These are phyloP conservation scores for Hyaloscypha hepaticicola DNA, from an alignment of 495 filamentous ascomycete species.

Conservation along the genomic window DNA sequence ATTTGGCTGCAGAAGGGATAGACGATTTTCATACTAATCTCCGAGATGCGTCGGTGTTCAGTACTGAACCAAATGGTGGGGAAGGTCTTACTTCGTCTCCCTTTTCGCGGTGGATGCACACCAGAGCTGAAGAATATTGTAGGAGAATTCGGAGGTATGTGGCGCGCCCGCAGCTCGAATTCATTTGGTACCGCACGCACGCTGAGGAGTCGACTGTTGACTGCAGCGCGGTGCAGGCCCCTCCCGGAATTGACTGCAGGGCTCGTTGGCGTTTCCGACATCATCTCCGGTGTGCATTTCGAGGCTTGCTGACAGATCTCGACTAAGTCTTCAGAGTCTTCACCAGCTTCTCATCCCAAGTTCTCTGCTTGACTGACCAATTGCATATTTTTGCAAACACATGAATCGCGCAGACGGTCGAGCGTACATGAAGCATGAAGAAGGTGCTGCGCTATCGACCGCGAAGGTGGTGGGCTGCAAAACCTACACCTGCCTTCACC, in stretches of 20 bases:
- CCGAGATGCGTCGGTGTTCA: not conserved
- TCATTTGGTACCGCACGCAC: too few relatives aligned
- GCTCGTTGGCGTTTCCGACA: not conserved
- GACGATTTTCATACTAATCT: not conserved
- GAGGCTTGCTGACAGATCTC: too few relatives aligned
- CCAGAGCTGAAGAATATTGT: too few relatives aligned
- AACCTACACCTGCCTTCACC: not conserved
- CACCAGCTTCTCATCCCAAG: not conserved
- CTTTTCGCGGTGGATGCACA: too few relatives aligned
- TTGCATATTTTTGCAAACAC: not conserved
- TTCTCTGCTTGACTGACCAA: not conserved
- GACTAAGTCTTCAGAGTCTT: too few relatives aligned
- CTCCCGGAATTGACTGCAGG: not conserved
- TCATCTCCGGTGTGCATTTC: not conserved
- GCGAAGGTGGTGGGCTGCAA: not conserved
- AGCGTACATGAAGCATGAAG: not conserved
- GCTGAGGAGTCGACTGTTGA: not conserved
- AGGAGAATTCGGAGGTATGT: too few relatives aligned
- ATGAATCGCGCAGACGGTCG: not conserved
- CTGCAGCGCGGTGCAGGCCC: not conserved
- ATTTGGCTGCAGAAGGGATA: not conserved
- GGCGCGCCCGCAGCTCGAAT: too few relatives aligned
- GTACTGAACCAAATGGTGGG: constrained; percentile 2
- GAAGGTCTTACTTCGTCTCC: too few relatives aligned
- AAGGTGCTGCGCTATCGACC: not conserved